phyloP scores from a whole-genome alignment of 1,139 yeast species.

The Blastobotrys indianensis region DNA sequence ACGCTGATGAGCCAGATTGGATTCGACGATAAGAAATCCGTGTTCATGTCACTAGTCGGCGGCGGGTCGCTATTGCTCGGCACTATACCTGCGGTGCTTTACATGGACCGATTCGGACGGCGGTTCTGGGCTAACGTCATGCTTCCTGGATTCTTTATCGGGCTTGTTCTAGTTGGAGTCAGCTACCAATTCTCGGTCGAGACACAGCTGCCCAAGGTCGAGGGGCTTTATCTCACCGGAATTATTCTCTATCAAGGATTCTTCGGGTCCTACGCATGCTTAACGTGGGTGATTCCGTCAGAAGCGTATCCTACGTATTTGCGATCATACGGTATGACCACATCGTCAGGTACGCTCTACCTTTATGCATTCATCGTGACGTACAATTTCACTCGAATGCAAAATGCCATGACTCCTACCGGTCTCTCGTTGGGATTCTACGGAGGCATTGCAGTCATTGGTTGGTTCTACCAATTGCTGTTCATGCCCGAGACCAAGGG shows the following conservation, averaged over 20 bases:
- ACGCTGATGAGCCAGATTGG: conserved; percentile 50
- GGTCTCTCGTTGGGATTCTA: conserved; percentile 58
- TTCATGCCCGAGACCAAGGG: conserved; percentile 43
- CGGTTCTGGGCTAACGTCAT: conserved; percentile 35
- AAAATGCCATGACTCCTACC: conserved; percentile 49
- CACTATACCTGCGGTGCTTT: conserved; percentile 55
- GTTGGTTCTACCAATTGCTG: conserved; percentile 48
- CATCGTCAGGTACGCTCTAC: conserved; percentile 48
- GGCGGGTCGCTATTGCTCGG: conserved; percentile 56
- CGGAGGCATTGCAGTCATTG: conserved; percentile 57
- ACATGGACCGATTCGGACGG: conserved; percentile 57
- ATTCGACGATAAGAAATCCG: conserved; percentile 39
- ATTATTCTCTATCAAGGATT: conserved; percentile 53
- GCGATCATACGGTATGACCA: conserved; percentile 48
- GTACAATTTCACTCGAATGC: conserved; percentile 53
- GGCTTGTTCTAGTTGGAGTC: conserved; percentile 51
- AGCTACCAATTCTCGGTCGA: conserved; percentile 42
- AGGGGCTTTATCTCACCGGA: conserved; percentile 52
- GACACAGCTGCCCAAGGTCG: conserved; percentile 41
- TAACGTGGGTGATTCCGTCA: conserved; percentile 56
- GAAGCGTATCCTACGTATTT: conserved; percentile 50
- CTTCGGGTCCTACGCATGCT: conserved; percentile 59
- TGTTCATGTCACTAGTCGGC: conserved; percentile 40
- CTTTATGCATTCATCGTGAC: conserved; percentile 58
- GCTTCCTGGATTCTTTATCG: conserved; percentile 51